Base-by-base conservation (phyloP, 1,284 basidiomycete genomes). In the Volvariella volvacea region DNA sequence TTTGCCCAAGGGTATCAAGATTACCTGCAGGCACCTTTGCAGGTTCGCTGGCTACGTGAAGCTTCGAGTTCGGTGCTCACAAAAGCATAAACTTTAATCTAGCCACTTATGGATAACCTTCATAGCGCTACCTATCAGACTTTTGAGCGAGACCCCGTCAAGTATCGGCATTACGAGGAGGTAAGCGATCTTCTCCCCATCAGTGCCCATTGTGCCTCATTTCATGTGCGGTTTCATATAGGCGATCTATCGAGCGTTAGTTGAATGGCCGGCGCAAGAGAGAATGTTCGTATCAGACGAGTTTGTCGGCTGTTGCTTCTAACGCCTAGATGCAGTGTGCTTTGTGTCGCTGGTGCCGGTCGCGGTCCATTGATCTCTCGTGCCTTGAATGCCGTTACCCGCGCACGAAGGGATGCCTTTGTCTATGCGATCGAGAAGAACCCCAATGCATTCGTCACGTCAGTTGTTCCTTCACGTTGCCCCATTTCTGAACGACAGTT, bases 401-500 rank as follows among this genome's bases (percentile, higher is more conserved):
- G 91, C 38, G 73, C 92, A 2, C 68, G 74, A 30, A 73, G 77
- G 25, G 69, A 81, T 4, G 84, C 80, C 2, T 69, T 78, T 32
- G 68, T 97, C 0, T 94, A 92, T 54, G 96, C 91, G 0, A 78
- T 99, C 30, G 96, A 99, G 64, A 99, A 99, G 71, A 99, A 99
- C 61, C 86, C 89, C 1, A 92, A 84, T 58, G 93, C 93, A 6
- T 93, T 80, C 59, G 86, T 95, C 47, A 95, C 92, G 86, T 93
- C 60, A 55, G 87, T 73, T 7, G 44, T 47, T 39, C 15, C 32
- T 47, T 42, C 43, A 19, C 39, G 22, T 16, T 44, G 34, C 37
- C 44, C 43, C 33, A 41, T 39, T 39, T 48, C 37, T 25, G 34
- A 37, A 7, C 33, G 8, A 44, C n/a, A 17, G 15, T 8, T n/a